Conservation (phyloP, 805 yeast genomes). For the Ogataea allantospora region DNA sequence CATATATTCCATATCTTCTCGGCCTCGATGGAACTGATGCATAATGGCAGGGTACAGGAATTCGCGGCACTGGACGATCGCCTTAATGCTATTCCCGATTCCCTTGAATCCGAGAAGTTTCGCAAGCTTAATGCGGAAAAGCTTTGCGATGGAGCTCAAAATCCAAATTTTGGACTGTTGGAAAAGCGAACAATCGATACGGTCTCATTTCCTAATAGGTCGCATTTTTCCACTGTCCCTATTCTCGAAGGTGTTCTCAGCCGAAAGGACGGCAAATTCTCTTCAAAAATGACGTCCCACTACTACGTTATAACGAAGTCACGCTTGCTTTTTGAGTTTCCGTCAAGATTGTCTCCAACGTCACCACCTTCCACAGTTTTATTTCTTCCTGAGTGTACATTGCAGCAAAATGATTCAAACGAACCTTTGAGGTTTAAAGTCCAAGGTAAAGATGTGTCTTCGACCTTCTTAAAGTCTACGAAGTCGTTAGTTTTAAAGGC, state of each 20-base stretch:
- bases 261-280: constrained; percentile 43
- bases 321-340: constrained; percentile 45
- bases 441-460: constrained; percentile 43
- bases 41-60: constrained; percentile 29
- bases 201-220: constrained; percentile 39
- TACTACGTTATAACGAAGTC: constrained; percentile 49
- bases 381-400: constrained; percentile 45
- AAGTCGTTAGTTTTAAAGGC: constrained; percentile 41
- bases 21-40: constrained; percentile 31
- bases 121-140: constrained; percentile 28
- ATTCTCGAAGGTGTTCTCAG: constrained; percentile 46
- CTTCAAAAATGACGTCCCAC: constrained; percentile 41
- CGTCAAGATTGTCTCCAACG: constrained; percentile 43
- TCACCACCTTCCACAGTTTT: constrained; percentile 44
- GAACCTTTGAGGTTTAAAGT: constrained; percentile 41
- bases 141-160: constrained; percentile 1
- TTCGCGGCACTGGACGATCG: constrained; percentile 31
- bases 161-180: neutral
- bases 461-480: constrained; percentile 26
- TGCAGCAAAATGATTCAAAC: constrained; percentile 31
- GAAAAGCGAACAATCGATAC: constrained; percentile 36
- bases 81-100: constrained; percentile 36
- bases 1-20: constrained; percentile 35
- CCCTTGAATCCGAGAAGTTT: constrained; percentile 47
- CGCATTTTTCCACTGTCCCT: constrained; percentile 42